A percentile compares a stretch with the other conserved stretches of the same genome.
Evolutionary conservation across 2,329 filamentous ascomycete genomes (phyloP).

Genomic region (Metarhizium brunneum): DNA sequence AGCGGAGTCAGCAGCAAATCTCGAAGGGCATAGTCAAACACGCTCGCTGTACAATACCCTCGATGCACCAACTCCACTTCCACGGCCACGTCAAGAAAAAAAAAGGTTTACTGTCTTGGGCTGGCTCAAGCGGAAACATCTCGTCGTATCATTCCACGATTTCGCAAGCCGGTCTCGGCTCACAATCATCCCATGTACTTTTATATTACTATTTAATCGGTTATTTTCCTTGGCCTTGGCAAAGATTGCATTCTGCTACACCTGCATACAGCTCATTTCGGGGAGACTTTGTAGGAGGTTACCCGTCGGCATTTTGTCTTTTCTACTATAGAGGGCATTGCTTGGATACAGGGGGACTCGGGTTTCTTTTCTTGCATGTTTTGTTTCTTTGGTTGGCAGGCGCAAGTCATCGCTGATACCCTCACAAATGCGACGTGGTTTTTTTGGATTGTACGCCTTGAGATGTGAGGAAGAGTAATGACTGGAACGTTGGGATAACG

Average conservation of each 20-base stretch:
- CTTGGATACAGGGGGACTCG: neutral
- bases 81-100: slow-evolving; percentile 4
- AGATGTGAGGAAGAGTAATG: slow-evolving; percentile 5
- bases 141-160: neutral
- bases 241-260: neutral
- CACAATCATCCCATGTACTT: neutral
- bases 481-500: slow-evolving; percentile 1
- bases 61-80: neutral
- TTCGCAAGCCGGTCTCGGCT: neutral
- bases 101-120: slow-evolving; percentile 9
- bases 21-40: neutral
- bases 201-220: neutral
- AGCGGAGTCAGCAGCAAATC: neutral
- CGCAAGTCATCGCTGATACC: neutral
- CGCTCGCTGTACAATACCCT: neutral
- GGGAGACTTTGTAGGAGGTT: neutral
- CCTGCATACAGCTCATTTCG: neutral
- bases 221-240: neutral
- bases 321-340: neutral
- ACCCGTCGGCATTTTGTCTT: neutral
- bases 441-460: neutral
- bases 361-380: neutral
- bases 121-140: slow-evolving; percentile 12
- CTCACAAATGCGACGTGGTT: neutral
- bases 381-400: neutral